A percentile compares a stretch with the other conserved stretches of the same genome.
Evolutionary conservation across 2,329 filamentous ascomycete species (phyloP).

Genomic region (Colletotrichum gigasporum): DNA sequence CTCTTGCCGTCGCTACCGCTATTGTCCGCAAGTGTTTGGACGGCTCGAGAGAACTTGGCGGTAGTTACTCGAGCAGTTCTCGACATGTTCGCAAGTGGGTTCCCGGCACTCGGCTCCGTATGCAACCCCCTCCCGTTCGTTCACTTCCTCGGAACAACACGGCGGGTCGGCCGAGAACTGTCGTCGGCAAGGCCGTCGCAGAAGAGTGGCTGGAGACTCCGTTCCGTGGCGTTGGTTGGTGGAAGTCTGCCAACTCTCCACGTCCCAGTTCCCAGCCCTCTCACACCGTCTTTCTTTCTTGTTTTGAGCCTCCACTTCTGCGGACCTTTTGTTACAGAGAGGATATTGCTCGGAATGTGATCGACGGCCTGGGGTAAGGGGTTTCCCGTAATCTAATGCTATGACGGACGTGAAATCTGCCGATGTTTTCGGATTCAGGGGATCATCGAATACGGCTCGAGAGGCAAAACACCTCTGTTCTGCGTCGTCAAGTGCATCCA

Average conservation of each 20-base stretch:
- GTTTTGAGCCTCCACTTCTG: constrained; percentile 14
- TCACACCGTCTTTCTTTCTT: constrained; percentile 16
- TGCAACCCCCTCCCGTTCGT: not conserved
- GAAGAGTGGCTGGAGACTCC: constrained; percentile 7
- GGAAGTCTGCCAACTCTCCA: constrained; percentile 3
- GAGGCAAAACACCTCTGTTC: not conserved
- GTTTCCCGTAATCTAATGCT: constrained; percentile 28
- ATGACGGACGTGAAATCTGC: constrained; percentile 13
- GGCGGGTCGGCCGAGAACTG: constrained; percentile 2
- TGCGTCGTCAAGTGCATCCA: not conserved
- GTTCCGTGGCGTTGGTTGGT: not conserved
- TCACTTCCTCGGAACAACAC: not conserved
- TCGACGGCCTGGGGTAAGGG: constrained; percentile 18
- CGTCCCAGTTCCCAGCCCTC: not conserved
- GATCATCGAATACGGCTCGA: not conserved
- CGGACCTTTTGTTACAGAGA: constrained; percentile 1
- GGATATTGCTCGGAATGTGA: constrained; percentile 4
- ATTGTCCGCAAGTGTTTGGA: not conserved
- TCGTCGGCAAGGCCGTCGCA: constrained; percentile 14
- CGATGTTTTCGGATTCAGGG: not conserved
- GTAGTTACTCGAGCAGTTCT: not conserved
- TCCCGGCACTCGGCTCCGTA: constrained; percentile 15
- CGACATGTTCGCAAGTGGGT: not conserved
- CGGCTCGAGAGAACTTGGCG: not conserved
- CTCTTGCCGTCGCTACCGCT: not conserved